Evolutionary conservation across 345 rosid genomes (phyloP), one percentile per base, ranked within the genome.

Genomic region (Eucalyptus tenuipes): DNA sequence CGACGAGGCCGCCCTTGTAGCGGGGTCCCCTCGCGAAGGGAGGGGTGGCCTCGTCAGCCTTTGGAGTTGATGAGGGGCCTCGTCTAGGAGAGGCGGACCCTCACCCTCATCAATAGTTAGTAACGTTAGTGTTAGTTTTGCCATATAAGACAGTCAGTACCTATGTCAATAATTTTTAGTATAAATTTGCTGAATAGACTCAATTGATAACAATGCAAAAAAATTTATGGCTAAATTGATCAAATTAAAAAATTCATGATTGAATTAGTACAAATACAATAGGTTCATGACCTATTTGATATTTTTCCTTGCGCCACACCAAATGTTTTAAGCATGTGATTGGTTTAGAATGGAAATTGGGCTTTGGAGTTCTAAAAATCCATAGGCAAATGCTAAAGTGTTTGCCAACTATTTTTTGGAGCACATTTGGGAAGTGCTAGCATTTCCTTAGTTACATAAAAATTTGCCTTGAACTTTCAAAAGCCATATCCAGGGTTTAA

Each of bases 201-300:
- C 0, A 75, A 40, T 40, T 20, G 0, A 0, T n/a, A 40, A 17
- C 0, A 37, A 10, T 37, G 2, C 1, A 3, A 40, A 55, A 31
- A 37, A 11, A 0, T 5, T 37, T 1, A 37, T 5, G 7, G 20
- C 0, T 17, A 37, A 18, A 18, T 75, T 75, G 0, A 0, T 10
- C 3, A 0, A 75, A 10, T 37, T 10, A 1, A 75, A 75, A 75
- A 0, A 7, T 18, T 20, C 0, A 2, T 1, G 2, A 75, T 0
- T 75, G 0, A 75, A 75, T 37, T 20, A 12, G 0, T 18, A 10
- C 1, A 3, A 20, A 37, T 20, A 0, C 14, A 75, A 75, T 37
- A 37, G 1, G 0, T 18, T 20, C 3, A 75, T 0, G 0, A 71
- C 14, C 0, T 18, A 9, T 22, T 71, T 5, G 4, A 0, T 37